Evolutionary conservation across 495 filamentous ascomycete genomes (phyloP), one percentile per base, ranked within the genome.

Genomic region (Penicillium lividum): DNA sequence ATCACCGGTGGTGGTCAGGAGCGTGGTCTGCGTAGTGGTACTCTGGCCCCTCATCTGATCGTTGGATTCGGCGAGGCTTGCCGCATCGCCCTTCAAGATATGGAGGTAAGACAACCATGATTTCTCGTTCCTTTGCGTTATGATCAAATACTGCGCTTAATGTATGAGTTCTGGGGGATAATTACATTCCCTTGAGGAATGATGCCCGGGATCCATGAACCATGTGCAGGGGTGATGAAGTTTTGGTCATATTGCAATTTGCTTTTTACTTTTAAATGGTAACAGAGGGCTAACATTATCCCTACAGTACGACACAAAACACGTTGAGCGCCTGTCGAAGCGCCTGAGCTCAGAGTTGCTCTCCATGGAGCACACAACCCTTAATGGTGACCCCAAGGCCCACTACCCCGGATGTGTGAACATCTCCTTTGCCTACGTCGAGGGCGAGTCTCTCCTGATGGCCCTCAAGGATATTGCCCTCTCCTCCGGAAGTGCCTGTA

Each of bases 331-430:
- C 33, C 83, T 98, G 16, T 97, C 94, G 7, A 87, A 93, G 70
- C 88, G 91, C 29, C 78, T 98, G 43, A 76, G 89, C 11, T 85
- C 88, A 22, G 91, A 89, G 7, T 85, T 98, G 18, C 79, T 98
- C 25, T 73, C 89, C 7, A 82, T 98, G 73, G 94, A 98, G 70
- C 94, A 98, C 75, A 96, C 94, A 4, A 80, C 78, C 22, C 89
- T 93, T 65, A 98, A 98, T 69, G 94, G 94, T 51, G 91, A 93
- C 71, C 82, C 87, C 0, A 71, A 87, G 5, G 81, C 82, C 57
- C 92, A 91, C 76, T 98, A 98, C 73, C 92, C 95, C 11, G 94
- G 94, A 63, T 98, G 95, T 70, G 93, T 98, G 56, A 98, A 98
- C 70, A 86, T 98, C 43, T 98, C 94, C 5, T 98, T 98, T 66